Percentiles rank a stretch among this genome's conserved stretches.
Evolutionary conservation across 2,329 filamentous ascomycete genomes (phyloP).

Genomic region (Colletotrichum somersetense): DNA sequence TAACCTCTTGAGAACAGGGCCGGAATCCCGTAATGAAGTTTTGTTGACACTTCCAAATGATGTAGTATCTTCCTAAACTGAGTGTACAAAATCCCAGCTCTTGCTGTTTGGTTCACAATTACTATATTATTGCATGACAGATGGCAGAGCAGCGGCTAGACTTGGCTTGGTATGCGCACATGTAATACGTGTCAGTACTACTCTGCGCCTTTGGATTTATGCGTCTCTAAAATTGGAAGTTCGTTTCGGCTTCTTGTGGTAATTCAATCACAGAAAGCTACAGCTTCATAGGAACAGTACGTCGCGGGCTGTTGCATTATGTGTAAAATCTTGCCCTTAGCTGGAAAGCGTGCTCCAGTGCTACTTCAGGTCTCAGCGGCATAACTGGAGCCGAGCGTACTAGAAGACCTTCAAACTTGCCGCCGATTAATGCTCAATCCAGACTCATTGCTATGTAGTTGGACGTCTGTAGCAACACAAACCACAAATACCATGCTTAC

Average conservation of each 20-base stretch:
- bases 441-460: neutral
- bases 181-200: neutral
- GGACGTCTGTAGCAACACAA: neutral
- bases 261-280: neutral
- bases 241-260: rapidly evolving
- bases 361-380: neutral
- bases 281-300: neutral
- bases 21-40: no score
- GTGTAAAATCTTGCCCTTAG: neutral
- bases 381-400: neutral
- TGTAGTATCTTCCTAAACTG: no score
- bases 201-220: neutral
- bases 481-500: no score
- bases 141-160: neutral
- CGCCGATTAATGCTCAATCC: neutral
- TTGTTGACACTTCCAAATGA: neutral
- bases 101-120: no score
- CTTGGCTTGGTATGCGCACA: neutral
- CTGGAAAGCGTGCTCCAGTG: neutral
- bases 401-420: neutral
- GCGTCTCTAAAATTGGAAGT: neutral
- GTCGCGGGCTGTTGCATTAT: neutral
- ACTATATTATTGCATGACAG: neutral
- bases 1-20: no score
- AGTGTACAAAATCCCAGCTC: no score